Evolutionary conservation across 2,329 filamentous ascomycete species (phyloP).

Genomic region (Tympanopsis confertula): DNA sequence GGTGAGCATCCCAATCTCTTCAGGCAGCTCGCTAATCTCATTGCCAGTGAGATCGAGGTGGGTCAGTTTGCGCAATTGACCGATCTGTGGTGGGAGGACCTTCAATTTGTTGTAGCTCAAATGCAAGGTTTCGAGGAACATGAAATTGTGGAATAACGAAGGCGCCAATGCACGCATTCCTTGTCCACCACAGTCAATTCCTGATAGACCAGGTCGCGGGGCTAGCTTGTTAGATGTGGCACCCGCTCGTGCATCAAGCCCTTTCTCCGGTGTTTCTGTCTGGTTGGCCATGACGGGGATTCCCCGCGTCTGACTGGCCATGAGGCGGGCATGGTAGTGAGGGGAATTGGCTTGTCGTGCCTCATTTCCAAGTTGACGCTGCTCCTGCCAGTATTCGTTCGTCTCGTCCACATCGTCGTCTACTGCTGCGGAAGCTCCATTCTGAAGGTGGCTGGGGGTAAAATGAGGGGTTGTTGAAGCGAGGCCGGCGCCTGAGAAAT

Average conservation of each 20-base stretch:
- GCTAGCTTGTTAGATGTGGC: slow-evolving; percentile 24
- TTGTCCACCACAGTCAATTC: slow-evolving; percentile 58
- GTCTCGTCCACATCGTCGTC: not conserved
- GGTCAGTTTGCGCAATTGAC: slow-evolving; percentile 45
- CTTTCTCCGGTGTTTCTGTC: not conserved
- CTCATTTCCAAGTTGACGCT: slow-evolving; percentile 42
- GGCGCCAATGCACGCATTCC: slow-evolving; percentile 48
- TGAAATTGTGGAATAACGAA: slow-evolving; percentile 49
- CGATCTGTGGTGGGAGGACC: slow-evolving; percentile 43
- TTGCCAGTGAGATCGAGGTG: slow-evolving; percentile 56
- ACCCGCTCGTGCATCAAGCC: not conserved
- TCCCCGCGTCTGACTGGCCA: not conserved
- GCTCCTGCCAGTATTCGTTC: slow-evolving; percentile 44
- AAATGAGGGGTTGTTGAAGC: not conserved
- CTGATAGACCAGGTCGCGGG: slow-evolving; percentile 46
- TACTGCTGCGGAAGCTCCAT: not conserved
- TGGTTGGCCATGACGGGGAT: not conserved
- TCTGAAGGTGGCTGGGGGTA: not conserved
- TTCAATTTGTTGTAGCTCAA: slow-evolving; percentile 57
- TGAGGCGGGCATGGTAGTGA: slow-evolving; percentile 27
- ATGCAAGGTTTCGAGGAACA: slow-evolving; percentile 53
- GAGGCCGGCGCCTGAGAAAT: not conserved
- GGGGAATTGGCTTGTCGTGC: slow-evolving; percentile 41
- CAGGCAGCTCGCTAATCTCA: slow-evolving; percentile 46
- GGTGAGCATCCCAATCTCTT: slow-evolving; percentile 60